Evolutionary conservation across 768 basidiomycete species (phyloP), one percentile per base, ranked within the genome.

Genomic region (Filobasidium wieringae): DNA sequence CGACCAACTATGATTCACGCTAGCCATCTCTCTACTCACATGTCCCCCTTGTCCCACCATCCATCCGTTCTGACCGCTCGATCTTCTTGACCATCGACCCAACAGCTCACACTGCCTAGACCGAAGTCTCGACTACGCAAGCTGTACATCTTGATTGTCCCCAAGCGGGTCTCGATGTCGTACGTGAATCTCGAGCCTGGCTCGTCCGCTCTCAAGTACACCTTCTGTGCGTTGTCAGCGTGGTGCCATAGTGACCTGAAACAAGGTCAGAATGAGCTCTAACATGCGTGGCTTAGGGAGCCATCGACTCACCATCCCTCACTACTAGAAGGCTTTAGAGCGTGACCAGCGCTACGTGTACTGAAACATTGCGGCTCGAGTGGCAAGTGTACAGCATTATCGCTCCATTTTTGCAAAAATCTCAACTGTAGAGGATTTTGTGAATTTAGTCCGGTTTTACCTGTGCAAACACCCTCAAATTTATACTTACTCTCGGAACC

Each of bases 111-210:
- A 29, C 58, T 66, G 0, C 72, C 72, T n/a, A 73, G 39, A 12
- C 70, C 70, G 54, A 71, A 73, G 14, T 60, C 64, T 51, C 62
- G 66, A 26, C 64, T 66, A n/a, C 63, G 55, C 30, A 73, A 41
- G 19, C 68, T 63, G 57, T 71, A 73, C 57, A 73, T 60, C 59
- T 73, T 73, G 62, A 73, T 63, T 29, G 63, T 43, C 12, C 72
- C 72, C 7, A 70, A 53, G 19, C 54, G 61, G 8, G 72, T 71
- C 29, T 67, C 63, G 31, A 73, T 51, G 29, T 68, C 61, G 49
- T 70, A 69, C 26, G 53, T 47, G 24, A 69, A 64, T 32, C 26
- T 55, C 1, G 70, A 62, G 15, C 72, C 72, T 1, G 68, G 63
- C 22, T 37, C 37, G 14, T 55, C 61, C 6, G 70, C 64, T 9